Base-by-base conservation (phyloP, 2,329 filamentous ascomycete genomes). In the Sporothrix protearum region DNA sequence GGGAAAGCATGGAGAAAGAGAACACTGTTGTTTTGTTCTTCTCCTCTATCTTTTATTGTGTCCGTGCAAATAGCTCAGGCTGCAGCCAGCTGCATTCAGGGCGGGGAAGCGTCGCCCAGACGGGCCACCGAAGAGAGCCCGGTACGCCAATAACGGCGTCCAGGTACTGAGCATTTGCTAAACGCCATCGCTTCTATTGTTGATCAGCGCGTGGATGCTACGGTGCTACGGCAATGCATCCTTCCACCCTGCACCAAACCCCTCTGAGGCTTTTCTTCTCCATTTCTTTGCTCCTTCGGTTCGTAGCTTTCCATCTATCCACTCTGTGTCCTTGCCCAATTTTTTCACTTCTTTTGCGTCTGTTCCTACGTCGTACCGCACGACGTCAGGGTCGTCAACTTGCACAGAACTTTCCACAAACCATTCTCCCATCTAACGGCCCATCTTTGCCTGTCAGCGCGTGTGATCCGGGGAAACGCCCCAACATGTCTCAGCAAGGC, bases 181-280 rank as follows among this genome's bases (percentile, higher is more conserved):
- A 16, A 42, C 22, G 36, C 36, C n/a, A 42, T 53, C n/a, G 36
- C 36, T 7, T n/a, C 5, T 1, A 16, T 33, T 7, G 10, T 68
- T 49, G 47, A 68, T 68, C 64, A 33, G 64, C 47, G 16, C 30
- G n/a, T 39, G 64, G 6, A 68, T 66, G 63, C 63, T 49, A 66
- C 42, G 42, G 63, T 63, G 57, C 57, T 22, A 36, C 45, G 28
- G 64, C 19, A 25, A 53, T 49, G 64, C 45, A 53, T 68, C 45
- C 47, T 39, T 68, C n/a, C 64, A 22, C 47, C 45, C 30, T 36
- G 64, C 64, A 36, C 25, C 47, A 14, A 36, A 8, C 28, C 16
- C 47, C 22, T 51, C 64, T 36, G 64, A 53, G 28, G 45, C 28
- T 12, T 39, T 39, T 68, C 66, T 30, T 5, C n/a, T 55, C 33